Conservation (phyloP, 2,329 filamentous ascomycete species). For the Scedosporium aurantiacum region DNA sequence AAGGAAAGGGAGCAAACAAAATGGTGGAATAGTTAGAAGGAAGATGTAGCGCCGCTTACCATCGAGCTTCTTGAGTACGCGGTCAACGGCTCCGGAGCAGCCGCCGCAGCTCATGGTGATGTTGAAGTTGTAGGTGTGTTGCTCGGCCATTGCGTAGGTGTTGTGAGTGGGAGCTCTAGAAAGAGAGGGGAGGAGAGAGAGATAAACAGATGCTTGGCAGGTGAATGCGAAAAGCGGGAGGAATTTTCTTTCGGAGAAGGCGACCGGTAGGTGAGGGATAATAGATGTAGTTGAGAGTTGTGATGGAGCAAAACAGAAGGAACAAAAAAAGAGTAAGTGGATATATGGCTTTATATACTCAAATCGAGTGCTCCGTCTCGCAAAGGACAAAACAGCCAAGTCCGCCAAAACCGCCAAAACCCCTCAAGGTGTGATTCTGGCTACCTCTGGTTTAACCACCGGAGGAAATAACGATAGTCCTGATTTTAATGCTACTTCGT, state of each 20-base stretch:
- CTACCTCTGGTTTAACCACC: neutral
- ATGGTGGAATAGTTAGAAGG: neutral
- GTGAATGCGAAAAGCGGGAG: neutral
- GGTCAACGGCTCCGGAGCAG: slow-evolving; percentile 88
- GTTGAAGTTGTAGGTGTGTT: slow-evolving; percentile 92
- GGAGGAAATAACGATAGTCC: neutral
- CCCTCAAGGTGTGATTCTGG: neutral
- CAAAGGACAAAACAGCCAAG: neutral
- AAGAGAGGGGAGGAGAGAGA: neutral
- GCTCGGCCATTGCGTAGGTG: slow-evolving; percentile 52
- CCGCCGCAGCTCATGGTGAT: slow-evolving; percentile 90
- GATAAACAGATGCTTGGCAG: neutral
- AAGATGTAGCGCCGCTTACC: slow-evolving; percentile 41
- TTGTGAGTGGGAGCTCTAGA: neutral
- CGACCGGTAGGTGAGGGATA: no score
- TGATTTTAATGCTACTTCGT: no score
- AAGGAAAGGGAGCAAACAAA: neutral
- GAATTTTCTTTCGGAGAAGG: no score
- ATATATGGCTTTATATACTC: neutral
- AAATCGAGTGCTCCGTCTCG: neutral
- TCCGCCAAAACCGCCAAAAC: neutral
- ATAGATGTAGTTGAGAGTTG: no score
- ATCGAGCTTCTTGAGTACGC: slow-evolving; percentile 83
- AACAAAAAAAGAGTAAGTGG: neutral
- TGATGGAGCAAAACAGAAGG: no score